Evolutionary conservation across 1,139 yeast species (phyloP).

Genomic region (Geotrichum restrictum): DNA sequence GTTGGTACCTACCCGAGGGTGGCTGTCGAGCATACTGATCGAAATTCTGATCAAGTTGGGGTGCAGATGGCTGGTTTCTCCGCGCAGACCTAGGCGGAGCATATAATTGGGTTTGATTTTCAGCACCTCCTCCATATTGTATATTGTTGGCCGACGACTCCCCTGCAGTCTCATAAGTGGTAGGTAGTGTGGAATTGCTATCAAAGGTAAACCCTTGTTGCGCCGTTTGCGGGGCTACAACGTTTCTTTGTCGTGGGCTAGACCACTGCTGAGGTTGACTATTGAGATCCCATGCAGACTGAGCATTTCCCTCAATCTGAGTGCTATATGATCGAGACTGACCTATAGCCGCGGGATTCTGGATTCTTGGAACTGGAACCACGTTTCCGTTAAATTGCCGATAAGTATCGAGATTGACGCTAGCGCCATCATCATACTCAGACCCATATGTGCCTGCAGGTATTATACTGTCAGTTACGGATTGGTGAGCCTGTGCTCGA

Average conservation of each 20-base stretch:
- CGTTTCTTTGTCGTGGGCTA: constrained; percentile 11
- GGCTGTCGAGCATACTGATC: not conserved
- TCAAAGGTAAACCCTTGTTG: constrained; percentile 18
- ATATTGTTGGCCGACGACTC: not conserved
- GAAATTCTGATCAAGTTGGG: not conserved
- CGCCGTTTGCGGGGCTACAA: constrained; percentile 19
- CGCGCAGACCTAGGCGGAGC: not conserved
- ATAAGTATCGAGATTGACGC: constrained; percentile 22
- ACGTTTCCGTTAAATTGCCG: constrained; percentile 10
- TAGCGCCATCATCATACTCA: constrained; percentile 33
- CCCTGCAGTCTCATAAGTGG: constrained; percentile 14
- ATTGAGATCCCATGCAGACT: not conserved
- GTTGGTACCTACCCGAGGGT: not conserved
- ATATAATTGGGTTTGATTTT: no score
- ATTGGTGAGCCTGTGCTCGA: constrained; percentile 14
- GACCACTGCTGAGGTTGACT: not conserved
- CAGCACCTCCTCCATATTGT: not conserved
- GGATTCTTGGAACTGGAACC: constrained; percentile 19
- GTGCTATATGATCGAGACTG: constrained; percentile 20
- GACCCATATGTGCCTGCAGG: constrained; percentile 37
- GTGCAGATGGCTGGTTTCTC: not conserved
- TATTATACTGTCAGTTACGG: constrained; percentile 20
- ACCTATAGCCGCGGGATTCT: constrained; percentile 21
- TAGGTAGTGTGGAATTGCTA: constrained; percentile 24
- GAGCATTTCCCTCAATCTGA: not conserved